These are phyloP conservation scores for Pseudogymnoascus sp. DNA, from an alignment of 2,329 filamentous ascomycete species.

Conservation along the genomic window DNA sequence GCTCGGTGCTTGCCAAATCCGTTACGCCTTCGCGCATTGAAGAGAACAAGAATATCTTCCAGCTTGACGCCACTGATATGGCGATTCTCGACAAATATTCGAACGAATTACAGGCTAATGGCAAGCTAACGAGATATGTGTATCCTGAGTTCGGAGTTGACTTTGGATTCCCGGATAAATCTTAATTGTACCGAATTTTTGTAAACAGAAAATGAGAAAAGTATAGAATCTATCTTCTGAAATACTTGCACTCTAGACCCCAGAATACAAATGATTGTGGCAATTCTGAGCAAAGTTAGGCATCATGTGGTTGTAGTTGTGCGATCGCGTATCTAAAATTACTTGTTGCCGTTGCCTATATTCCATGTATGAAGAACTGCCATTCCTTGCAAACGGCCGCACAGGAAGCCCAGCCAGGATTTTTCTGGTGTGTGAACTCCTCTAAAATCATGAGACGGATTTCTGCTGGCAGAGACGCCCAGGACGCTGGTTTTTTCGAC, in stretches of 20 bases:
- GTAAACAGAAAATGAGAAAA: neutral
- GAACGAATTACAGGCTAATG: constrained; percentile 38
- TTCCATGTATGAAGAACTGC: neutral
- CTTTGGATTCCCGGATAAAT: constrained; percentile 62
- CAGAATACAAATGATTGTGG: neutral
- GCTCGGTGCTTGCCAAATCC: constrained; percentile 67
- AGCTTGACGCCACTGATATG: constrained; percentile 57
- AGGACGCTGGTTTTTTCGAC: neutral
- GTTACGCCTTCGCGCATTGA: constrained; percentile 62
- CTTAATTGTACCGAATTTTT: constrained; percentile 10
- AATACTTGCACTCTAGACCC: neutral
- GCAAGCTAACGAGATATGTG: constrained; percentile 54
- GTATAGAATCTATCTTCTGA: neutral
- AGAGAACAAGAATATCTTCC: constrained; percentile 60
- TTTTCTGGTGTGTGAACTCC: constrained; percentile 23
- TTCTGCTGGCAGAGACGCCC: constrained; percentile 20
- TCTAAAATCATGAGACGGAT: constrained; percentile 30
- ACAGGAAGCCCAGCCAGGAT: constrained; percentile 28
- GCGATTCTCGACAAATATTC: constrained; percentile 50
- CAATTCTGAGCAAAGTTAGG: neutral
- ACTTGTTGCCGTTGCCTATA: neutral
- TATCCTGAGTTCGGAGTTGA: constrained; percentile 62
- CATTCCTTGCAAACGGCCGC: neutral
- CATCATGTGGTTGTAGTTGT: neutral
- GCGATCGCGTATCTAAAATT: neutral